Conservation (phyloP, 2,329 filamentous ascomycete species). For the Chaetoscypha palmicola region DNA sequence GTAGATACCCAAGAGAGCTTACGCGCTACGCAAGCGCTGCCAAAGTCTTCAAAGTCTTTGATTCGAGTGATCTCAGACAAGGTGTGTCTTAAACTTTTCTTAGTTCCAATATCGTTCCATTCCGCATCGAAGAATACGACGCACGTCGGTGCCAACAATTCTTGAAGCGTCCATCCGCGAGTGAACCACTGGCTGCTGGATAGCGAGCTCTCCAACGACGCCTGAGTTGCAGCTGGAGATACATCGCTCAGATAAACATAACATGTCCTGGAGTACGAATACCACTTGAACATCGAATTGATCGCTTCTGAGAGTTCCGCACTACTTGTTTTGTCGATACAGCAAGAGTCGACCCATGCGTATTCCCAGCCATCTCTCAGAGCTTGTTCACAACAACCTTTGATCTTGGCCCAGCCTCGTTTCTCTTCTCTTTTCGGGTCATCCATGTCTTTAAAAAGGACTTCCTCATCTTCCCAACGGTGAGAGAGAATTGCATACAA, state of each 20-base stretch:
- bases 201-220: not conserved
- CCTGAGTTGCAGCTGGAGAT: too few relatives aligned
- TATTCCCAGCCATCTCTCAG: not conserved
- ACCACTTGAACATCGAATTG: conserved; percentile 6
- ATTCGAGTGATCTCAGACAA: conserved; percentile 1
- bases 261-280: conserved; percentile 3
- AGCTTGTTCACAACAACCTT: conserved; percentile 4
- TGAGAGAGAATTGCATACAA: conserved; percentile 21
- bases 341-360: conserved; percentile 8
- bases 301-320: conserved; percentile 5
- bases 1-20: not conserved
- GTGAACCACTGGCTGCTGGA: conserved; percentile 1
- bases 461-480: conserved; percentile 16
- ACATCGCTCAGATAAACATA: conserved; percentile 6
- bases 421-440: conserved; percentile 3
- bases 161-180: too few relatives aligned
- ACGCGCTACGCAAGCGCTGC: not conserved
- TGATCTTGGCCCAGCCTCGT: conserved; percentile 1
- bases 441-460: conserved; percentile 6
- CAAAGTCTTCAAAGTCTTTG: not conserved
- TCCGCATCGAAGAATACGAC: conserved; percentile 5
- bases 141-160: conserved; percentile 1
- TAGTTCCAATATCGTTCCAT: not conserved
- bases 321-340: conserved; percentile 6
- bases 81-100: not conserved